Evolutionary conservation across 1,284 basidiomycete species (phyloP).

Genomic region (Lentinus polychrous): DNA sequence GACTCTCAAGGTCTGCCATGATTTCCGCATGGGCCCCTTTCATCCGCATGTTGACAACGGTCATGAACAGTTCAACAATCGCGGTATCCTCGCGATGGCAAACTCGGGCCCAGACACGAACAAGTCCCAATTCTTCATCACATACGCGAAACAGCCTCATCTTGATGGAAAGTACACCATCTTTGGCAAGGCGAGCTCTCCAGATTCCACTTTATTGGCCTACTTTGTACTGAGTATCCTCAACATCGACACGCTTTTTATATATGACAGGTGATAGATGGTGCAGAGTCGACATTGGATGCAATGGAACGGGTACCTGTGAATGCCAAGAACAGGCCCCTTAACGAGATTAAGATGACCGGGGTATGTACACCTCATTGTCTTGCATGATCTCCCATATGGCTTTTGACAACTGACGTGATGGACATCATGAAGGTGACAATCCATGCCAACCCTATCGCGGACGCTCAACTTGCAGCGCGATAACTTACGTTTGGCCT

Average conservation of each 20-base stretch:
- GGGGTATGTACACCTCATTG: constrained; percentile 45
- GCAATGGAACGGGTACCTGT: constrained; percentile 88
- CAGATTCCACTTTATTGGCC: background rate
- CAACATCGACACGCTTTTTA: background rate
- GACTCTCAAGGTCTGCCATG: constrained; percentile 70
- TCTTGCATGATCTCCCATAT: background rate
- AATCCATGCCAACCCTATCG: constrained; percentile 93
- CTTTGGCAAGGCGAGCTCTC: constrained; percentile 54
- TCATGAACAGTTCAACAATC: constrained; percentile 73
- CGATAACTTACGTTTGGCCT: constrained; percentile 12
- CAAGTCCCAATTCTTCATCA: constrained; percentile 94
- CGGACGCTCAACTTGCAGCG: constrained; percentile 52
- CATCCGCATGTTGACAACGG: background rate
- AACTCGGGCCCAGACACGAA: constrained; percentile 92
- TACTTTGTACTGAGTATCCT: background rate
- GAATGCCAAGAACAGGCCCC: constrained; percentile 83
- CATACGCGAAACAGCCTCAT: constrained; percentile 87
- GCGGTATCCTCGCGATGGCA: constrained; percentile 95
- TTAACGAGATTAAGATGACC: constrained; percentile 77
- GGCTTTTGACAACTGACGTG: background rate
- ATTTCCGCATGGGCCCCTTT: background rate
- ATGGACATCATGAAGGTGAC: constrained; percentile 52
- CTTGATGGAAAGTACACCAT: constrained; percentile 94
- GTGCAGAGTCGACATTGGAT: constrained; percentile 83
- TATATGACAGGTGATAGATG: constrained; percentile 72